phyloP scores from a whole-genome alignment of 805 yeast genomes.

The Starmerella etchellsii region DNA sequence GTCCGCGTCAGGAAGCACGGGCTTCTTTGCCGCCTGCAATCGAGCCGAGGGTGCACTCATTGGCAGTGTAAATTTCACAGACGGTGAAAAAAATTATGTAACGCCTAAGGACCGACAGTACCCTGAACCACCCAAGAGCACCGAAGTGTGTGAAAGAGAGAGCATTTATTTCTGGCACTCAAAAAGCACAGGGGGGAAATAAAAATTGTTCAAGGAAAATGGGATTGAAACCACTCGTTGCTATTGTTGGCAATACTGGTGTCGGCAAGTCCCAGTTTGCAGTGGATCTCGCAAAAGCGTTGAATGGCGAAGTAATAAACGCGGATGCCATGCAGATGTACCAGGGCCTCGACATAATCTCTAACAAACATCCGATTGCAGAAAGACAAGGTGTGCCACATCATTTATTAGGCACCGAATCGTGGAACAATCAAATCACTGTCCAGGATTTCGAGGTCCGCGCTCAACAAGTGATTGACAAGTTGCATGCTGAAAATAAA shows the following conservation, averaged over 20 bases:
- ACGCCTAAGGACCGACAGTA: no score
- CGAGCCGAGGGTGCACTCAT: constrained; percentile 22
- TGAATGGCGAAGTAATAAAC: constrained; percentile 81
- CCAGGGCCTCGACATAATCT: constrained; percentile 53
- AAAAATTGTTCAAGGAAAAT: no score
- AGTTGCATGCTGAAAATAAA: constrained; percentile 54
- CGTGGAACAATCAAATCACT: constrained; percentile 55
- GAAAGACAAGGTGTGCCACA: constrained; percentile 70
- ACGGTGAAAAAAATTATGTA: constrained; percentile 5
- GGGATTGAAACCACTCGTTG: constrained; percentile 34
- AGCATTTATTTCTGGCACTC: no score
- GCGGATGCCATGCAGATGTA: constrained; percentile 98
- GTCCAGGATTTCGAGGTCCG: constrained; percentile 68
- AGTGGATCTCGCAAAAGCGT: constrained; percentile 60
- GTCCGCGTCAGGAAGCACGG: constrained; percentile 20
- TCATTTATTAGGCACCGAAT: constrained; percentile 75
- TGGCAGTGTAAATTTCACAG: neutral
- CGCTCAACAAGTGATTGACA: constrained; percentile 44
- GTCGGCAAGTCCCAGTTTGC: constrained; percentile 86
- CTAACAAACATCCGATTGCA: constrained; percentile 79
- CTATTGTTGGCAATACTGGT: constrained; percentile 87
- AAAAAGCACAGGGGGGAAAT: no score
- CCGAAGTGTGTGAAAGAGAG: no score
- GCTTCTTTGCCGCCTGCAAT: constrained; percentile 17
- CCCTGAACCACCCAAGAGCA: no score